Evolutionary conservation across 2,329 filamentous ascomycete genomes (phyloP), one percentile per base, ranked within the genome.

Genomic region (Phialophora expanda): DNA sequence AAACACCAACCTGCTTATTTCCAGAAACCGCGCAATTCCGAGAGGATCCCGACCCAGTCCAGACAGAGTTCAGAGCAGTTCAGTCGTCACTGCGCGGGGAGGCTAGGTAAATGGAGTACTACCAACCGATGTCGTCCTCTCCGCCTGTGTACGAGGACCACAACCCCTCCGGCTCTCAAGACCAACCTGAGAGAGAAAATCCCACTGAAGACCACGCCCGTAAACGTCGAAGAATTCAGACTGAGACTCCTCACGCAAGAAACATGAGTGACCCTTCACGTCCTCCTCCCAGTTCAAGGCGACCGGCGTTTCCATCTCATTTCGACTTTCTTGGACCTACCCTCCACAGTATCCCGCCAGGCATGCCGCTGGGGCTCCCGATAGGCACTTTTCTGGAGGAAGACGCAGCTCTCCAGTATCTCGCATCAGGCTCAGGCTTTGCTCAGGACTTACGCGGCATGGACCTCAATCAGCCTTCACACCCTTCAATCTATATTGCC

Each of bases 221-320:
- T 53, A 69, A 69, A 53, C 65, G 67, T 58, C 67, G 67, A 28
- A 60, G 67, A 53, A 44, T 69, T 54, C 61, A 67, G 50, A 17
- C 46, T 24, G 50, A 66, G 20, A 34, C 53, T 5, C 60, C 14
- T 55, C 41, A 57, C 56, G 51, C 34, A 7, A 46, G 60, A 56
- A 61, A 54, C 34, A 66, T 69, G 64, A 17, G 61, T 34, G 64
- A 66, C 44, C 17, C 58, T 54, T 53, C 61, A 53, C 64, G 44
- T 17, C 46, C 61, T 28, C 22, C 55, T 12, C 46, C 11, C 54
- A 26, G 32, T 38, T 22, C 57, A 8, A 55, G 53, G 28, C 53
- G 53, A 55, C 34, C 59, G 2, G 24, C 34, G 6, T 46, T 34
- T 20, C 59, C 30, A 11, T 57, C 53, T 38, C 57, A 20, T 5